Conservation (phyloP, 2,329 filamentous ascomycete species). For the Sporothrix luriei region DNA sequence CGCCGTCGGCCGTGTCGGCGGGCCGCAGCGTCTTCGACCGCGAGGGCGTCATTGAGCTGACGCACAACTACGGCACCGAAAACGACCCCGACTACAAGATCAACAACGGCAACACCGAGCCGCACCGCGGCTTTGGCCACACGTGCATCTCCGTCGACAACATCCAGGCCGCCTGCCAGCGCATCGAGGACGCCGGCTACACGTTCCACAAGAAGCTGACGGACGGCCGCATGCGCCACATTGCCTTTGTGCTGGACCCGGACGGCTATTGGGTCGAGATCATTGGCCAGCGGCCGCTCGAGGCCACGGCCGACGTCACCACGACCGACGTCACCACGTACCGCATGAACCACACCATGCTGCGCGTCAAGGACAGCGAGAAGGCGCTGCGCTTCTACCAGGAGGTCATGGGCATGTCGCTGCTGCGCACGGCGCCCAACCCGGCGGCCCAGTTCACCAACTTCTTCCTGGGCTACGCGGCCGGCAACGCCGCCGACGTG, state of each 20-base stretch:
- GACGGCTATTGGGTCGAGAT: conserved; percentile 88
- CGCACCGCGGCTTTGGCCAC: conserved; percentile 81
- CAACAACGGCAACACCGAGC: conserved; percentile 89
- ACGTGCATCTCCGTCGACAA: conserved; percentile 81
- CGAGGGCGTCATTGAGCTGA: conserved; percentile 86
- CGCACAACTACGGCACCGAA: conserved; percentile 86
- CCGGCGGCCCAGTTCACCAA: conserved; percentile 76
- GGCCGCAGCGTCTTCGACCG: conserved; percentile 76
- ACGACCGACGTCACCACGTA: conserved; percentile 76
- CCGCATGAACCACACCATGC: conserved; percentile 88
- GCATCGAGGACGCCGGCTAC: conserved; percentile 87
- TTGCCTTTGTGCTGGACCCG: conserved; percentile 88
- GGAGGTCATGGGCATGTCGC: conserved; percentile 84
- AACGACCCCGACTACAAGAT: conserved; percentile 76
- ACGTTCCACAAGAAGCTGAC: conserved; percentile 92
- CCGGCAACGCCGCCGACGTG: conserved; percentile 54
- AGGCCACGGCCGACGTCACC: conserved; percentile 71
- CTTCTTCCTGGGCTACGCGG: conserved; percentile 86
- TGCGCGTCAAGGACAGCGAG: conserved; percentile 82
- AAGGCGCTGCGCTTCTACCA: conserved; percentile 78
- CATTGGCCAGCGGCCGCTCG: conserved; percentile 70
- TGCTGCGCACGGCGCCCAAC: conserved; percentile 73
- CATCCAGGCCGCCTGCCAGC: conserved; percentile 85
- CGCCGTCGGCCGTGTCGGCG: conserved; percentile 70
- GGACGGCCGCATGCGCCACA: conserved; percentile 83